Evolutionary conservation across 495 filamentous ascomycete genomes (phyloP).

Genomic region (Annulohypoxylon nitens): DNA sequence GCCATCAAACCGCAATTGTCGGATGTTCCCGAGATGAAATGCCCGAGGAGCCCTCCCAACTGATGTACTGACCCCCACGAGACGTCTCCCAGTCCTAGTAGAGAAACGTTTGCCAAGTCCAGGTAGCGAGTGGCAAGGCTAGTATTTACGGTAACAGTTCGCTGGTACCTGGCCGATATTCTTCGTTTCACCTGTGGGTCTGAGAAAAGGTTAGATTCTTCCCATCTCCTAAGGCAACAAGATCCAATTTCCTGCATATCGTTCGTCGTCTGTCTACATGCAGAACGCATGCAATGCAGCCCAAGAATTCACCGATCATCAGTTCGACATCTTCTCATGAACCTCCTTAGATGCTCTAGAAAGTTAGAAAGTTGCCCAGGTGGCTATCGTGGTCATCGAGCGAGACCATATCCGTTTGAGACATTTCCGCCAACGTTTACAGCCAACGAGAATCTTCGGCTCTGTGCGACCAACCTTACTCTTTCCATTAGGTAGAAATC

Average conservation of each 20-base stretch:
- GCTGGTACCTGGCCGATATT: constrained; percentile 10
- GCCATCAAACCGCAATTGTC: constrained; percentile 16
- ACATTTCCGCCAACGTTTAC: constrained; percentile 38
- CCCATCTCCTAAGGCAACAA: background rate
- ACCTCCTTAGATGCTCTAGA: constrained; percentile 3
- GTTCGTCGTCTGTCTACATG: constrained; percentile 32
- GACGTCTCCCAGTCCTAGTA: background rate
- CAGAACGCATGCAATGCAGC: constrained; percentile 39
- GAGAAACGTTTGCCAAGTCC: constrained; percentile 25
- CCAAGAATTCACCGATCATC: constrained; percentile 27
- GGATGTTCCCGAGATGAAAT: constrained; percentile 34
- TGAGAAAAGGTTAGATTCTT: background rate
- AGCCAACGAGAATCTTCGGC: constrained; percentile 31
- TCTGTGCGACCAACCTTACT: constrained; percentile 43
- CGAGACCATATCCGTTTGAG: constrained; percentile 31
- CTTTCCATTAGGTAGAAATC: background rate
- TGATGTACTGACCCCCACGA: constrained; percentile 22
- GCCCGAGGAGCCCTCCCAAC: constrained; percentile 15
- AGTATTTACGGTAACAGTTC: constrained; percentile 14
- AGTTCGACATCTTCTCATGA: constrained; percentile 2
- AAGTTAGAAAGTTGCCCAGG: background rate
- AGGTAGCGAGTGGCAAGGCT: constrained; percentile 21
- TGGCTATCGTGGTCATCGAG: constrained; percentile 14
- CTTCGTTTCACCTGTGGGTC: background rate
- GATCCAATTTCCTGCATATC: constrained; percentile 15